Evolutionary conservation across 2,329 filamentous ascomycete species (phyloP).

Genomic region (Exophiala mesophila): DNA sequence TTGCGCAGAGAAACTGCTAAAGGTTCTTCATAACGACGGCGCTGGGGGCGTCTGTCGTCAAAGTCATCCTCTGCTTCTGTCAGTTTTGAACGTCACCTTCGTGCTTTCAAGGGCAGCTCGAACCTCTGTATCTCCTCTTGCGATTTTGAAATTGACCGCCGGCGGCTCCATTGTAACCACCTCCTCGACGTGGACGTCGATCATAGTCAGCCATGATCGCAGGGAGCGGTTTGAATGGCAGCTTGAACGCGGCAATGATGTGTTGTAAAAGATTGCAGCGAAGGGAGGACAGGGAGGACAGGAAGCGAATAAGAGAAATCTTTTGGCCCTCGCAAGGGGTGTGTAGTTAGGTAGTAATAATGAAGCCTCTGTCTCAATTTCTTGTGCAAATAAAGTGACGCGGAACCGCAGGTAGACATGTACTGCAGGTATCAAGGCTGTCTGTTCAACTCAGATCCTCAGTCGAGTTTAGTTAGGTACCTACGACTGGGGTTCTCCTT

Average conservation of each 20-base stretch:
- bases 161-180: conserved; percentile 39
- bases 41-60: conserved; percentile 66
- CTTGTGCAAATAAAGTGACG: no score
- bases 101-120: conserved; percentile 28
- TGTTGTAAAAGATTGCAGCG: neutral
- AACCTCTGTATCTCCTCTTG: conserved; percentile 78
- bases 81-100: neutral
- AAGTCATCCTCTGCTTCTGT: conserved; percentile 60
- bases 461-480: no score
- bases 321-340: neutral
- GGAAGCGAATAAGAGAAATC: no score
- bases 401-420: no score
- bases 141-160: conserved; percentile 55
- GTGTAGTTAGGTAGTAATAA: no score
- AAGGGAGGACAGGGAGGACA: neutral
- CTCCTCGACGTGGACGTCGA: conserved; percentile 40
- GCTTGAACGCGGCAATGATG: neutral
- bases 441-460: no score
- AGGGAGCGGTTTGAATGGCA: conserved; percentile 1
- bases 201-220: conserved; percentile 52
- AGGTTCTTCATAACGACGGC: conserved; percentile 69
- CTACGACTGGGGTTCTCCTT: no score
- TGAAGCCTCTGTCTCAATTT: no score
- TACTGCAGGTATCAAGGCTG: no score
- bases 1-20: conserved; percentile 67